Percentiles rank a stretch among this genome's conserved stretches.
Conservation (phyloP, 805 yeast species). For the Saccharomycopsis fibuligera region DNA sequence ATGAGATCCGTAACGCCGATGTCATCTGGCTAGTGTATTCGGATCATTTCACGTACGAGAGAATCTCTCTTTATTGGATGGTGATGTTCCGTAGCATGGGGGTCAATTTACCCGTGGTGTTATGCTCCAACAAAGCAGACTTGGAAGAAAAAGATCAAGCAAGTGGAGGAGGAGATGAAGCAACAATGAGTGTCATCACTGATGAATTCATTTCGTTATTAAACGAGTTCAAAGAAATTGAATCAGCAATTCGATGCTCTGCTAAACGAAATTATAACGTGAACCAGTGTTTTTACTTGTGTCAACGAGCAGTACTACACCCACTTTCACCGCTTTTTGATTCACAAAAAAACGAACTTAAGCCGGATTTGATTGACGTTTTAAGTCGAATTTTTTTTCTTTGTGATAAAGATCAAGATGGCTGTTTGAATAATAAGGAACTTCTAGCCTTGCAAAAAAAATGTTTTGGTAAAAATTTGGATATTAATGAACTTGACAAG, state of each 20-base stretch:
- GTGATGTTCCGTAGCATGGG: constrained; percentile 90
- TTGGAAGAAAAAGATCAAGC: constrained; percentile 12
- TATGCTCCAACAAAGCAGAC: constrained; percentile 81
- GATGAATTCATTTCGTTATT: constrained; percentile 84
- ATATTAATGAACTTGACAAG: constrained; percentile 35
- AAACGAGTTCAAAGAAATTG: constrained; percentile 90
- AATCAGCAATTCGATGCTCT: constrained; percentile 82
- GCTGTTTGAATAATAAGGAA: constrained; percentile 65
- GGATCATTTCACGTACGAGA: constrained; percentile 90
- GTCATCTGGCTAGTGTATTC: constrained; percentile 93
- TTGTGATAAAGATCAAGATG: constrained; percentile 89
- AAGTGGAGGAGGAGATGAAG: constrained; percentile 19
- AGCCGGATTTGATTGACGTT: constrained; percentile 71
- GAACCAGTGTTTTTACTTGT: constrained; percentile 85
- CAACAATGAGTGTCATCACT: constrained; percentile 30
- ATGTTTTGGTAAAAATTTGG: constrained; percentile 58
- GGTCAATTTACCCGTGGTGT: constrained; percentile 85
- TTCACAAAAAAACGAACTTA: constrained; percentile 78
- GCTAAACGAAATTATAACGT: constrained; percentile 82
- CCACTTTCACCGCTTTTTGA: constrained; percentile 92
- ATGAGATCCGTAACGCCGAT: constrained; percentile 76
- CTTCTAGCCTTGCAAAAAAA: constrained; percentile 61
- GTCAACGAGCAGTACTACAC: constrained; percentile 88
- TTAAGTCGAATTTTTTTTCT: constrained; percentile 75
- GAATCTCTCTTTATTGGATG: constrained; percentile 91